Evolutionary conservation across 2,329 filamentous ascomycete species (phyloP).

Genomic region (Colletotrichum incanum): DNA sequence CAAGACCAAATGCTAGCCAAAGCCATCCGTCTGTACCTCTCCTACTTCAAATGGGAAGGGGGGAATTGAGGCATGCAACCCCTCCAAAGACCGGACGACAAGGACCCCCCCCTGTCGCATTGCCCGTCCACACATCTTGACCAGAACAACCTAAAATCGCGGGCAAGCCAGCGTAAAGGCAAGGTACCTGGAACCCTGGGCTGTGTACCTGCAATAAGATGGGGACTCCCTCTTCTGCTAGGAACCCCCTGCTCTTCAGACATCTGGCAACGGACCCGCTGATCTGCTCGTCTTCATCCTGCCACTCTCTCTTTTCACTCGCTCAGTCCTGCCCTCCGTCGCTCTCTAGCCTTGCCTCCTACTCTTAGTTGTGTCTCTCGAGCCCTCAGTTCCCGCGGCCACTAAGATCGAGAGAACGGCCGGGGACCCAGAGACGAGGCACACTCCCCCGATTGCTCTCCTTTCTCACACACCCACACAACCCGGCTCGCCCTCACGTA

Average conservation of each 20-base stretch:
- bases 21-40: slow-evolving; percentile 4
- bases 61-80: slow-evolving; percentile 24
- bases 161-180: slow-evolving; percentile 34
- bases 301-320: slow-evolving; percentile 34
- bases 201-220: slow-evolving; percentile 39
- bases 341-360: slow-evolving; percentile 35
- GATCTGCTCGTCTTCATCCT: slow-evolving; percentile 44
- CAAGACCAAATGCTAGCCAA: neutral
- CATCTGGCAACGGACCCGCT: slow-evolving; percentile 42
- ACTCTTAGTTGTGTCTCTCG: slow-evolving; percentile 28
- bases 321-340: slow-evolving; percentile 21
- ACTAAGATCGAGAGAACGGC: slow-evolving; percentile 37
- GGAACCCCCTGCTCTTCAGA: slow-evolving; percentile 35
- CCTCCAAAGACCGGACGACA: slow-evolving; percentile 33
- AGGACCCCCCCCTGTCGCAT: slow-evolving; percentile 35
- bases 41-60: slow-evolving; percentile 4
- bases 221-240: slow-evolving; percentile 17
- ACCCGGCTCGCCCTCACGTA: slow-evolving; percentile 41
- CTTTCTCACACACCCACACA: slow-evolving; percentile 38
- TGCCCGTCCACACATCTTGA: slow-evolving; percentile 39
- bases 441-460: slow-evolving; percentile 32
- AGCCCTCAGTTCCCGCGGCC: slow-evolving; percentile 29
- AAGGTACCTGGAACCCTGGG: slow-evolving; percentile 36
- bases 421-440: slow-evolving; percentile 32
- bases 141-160: slow-evolving; percentile 43